These are phyloP conservation scores for Daedalea quercina DNA, from an alignment of 768 basidiomycete genomes.

Conservation along the genomic window DNA sequence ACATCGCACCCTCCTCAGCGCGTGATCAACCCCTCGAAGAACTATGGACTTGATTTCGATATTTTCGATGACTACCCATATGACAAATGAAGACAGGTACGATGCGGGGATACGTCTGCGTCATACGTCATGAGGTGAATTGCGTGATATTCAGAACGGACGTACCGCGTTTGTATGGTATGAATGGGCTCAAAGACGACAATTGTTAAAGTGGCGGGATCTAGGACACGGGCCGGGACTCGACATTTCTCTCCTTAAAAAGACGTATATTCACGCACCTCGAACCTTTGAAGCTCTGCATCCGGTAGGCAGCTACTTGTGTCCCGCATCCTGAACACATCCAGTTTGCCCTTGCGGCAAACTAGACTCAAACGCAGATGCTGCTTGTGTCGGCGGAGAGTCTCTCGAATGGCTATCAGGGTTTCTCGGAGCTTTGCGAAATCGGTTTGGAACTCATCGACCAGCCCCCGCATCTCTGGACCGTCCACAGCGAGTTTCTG, in stretches of 20 bases:
- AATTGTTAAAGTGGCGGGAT: too few species aligned
- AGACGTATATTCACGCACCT: background rate
- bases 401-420: slow-evolving; percentile 32
- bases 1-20: slow-evolving; percentile 48
- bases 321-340: slow-evolving; percentile 38
- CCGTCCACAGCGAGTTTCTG: slow-evolving; percentile 31
- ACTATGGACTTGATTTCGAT: slow-evolving; percentile 55
- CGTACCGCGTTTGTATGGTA: too few species aligned
- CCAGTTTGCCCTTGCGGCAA: slow-evolving; percentile 33
- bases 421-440: slow-evolving; percentile 24
- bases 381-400: slow-evolving; percentile 44
- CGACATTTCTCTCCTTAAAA: too few species aligned
- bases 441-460: slow-evolving; percentile 18
- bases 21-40: slow-evolving; percentile 50
- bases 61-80: slow-evolving; percentile 45
- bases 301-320: slow-evolving; percentile 40
- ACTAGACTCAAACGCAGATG: slow-evolving; percentile 51
- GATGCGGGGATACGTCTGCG: too few species aligned
- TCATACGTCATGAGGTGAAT: too few species aligned
- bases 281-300: slow-evolving; percentile 27
- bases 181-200: too few species aligned
- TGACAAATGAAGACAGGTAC: background rate
- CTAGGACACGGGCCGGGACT: too few species aligned
- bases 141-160: too few species aligned
- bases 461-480: slow-evolving; percentile 12